Conservation (phyloP, 495 filamentous ascomycete genomes). For the Lasiosphaeria hispida region DNA sequence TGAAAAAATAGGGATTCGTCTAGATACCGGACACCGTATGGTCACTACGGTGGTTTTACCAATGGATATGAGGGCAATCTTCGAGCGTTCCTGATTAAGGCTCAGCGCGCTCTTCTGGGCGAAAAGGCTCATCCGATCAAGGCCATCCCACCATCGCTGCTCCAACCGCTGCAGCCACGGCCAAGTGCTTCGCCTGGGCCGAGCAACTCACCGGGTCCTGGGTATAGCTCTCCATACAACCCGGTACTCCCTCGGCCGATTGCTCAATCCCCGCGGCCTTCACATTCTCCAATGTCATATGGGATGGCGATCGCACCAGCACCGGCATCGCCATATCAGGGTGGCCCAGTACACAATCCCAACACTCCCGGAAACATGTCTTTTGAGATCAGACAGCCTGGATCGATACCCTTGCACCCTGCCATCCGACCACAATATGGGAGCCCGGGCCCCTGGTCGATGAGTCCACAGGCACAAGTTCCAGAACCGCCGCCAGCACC, state of each 20-base stretch:
- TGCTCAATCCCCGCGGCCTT: neutral
- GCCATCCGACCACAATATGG: slow-evolving; percentile 46
- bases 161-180: slow-evolving; percentile 22
- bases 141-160: slow-evolving; percentile 18
- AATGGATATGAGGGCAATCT: slow-evolving; percentile 56
- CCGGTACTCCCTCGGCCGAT: slow-evolving; percentile 16
- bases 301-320: neutral
- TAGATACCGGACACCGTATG: slow-evolving; percentile 52
- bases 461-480: slow-evolving; percentile 5
- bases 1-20: slow-evolving; percentile 38
- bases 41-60: slow-evolving; percentile 49
- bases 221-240: slow-evolving; percentile 20
- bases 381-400: slow-evolving; percentile 16
- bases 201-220: neutral
- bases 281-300: slow-evolving; percentile 4
- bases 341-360: neutral
- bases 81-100: slow-evolving; percentile 43
- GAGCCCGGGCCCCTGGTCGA: slow-evolving; percentile 23
- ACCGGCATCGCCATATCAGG: neutral
- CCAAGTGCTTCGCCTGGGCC: slow-evolving; percentile 7
- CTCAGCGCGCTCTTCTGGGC: slow-evolving; percentile 39
- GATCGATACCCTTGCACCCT: slow-evolving; percentile 38
- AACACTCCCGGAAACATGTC: slow-evolving; percentile 10
- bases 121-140: slow-evolving; percentile 15
- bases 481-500: neutral